phyloP scores from a whole-genome alignment of 768 basidiomycete genomes.

The Termitomyces sp. region DNA sequence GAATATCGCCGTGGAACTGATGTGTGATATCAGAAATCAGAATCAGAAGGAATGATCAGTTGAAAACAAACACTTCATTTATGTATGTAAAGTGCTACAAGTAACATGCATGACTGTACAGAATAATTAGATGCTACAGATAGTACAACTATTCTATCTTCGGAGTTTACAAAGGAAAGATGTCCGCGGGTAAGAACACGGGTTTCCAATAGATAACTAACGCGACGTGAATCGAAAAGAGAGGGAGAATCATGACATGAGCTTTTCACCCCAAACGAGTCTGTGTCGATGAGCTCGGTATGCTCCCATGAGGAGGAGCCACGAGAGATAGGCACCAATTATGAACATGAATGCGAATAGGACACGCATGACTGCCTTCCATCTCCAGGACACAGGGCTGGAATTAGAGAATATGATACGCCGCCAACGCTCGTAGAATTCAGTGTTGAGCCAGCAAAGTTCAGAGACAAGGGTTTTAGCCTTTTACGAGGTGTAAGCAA shows the following conservation, averaged over 20 bases:
- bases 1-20: background rate
- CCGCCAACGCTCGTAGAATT: conserved; percentile 74
- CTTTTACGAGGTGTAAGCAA: conserved; percentile 29
- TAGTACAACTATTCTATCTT: conserved; percentile 10
- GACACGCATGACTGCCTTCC: conserved; percentile 61
- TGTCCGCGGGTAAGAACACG: background rate
- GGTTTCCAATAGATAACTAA: background rate
- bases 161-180: conserved; percentile 1
- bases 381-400: conserved; percentile 69
- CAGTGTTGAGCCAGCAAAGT: conserved; percentile 74
- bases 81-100: no score
- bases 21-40: background rate
- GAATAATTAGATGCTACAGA: background rate
- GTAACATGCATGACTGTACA: conserved; percentile 1
- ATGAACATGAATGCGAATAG: conserved; percentile 57
- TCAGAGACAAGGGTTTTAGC: conserved; percentile 62
- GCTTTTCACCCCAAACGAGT: conserved; percentile 75
- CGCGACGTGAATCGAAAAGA: background rate
- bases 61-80: no score
- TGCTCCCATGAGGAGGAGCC: conserved; percentile 61
- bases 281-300: conserved; percentile 72
- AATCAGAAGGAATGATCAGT: background rate
- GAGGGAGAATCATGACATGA: conserved; percentile 55
- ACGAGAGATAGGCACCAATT: conserved; percentile 55
- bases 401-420: conserved; percentile 69